A percentile compares a stretch with the other conserved stretches of the same genome.
Evolutionary conservation across 2,329 filamentous ascomycete genomes (phyloP).

Genomic region (Celoporthe dispersa): DNA sequence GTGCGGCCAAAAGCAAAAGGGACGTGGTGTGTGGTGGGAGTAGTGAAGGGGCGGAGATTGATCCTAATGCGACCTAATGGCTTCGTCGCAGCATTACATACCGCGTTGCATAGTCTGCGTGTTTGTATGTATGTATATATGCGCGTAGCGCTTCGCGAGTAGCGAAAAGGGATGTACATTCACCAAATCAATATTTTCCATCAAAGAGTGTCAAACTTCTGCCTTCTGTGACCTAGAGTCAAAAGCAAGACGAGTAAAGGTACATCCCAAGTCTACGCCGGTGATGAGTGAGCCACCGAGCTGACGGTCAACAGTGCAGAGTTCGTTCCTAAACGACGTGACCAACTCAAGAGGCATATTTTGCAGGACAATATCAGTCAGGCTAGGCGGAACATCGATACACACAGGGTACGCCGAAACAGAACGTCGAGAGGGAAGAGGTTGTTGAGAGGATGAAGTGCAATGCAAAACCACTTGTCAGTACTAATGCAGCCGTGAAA

Average conservation of each 20-base stretch:
- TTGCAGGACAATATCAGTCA: background rate
- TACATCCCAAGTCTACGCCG: background rate
- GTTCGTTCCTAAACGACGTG: background rate
- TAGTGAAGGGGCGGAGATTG: background rate
- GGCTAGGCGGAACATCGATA: background rate
- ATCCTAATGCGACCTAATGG: background rate
- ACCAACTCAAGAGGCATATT: background rate
- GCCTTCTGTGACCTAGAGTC: background rate
- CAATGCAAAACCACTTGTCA: slow-evolving; percentile 12
- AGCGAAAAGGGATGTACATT: background rate
- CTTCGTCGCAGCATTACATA: background rate
- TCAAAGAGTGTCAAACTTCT: background rate
- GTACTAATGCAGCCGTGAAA: slow-evolving; percentile 29
- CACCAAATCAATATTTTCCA: background rate
- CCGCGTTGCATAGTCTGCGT: background rate
- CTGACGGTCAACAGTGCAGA: background rate
- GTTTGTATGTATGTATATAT: background rate
- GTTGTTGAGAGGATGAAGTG: background rate
- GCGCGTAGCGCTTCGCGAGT: background rate
- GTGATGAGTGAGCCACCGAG: background rate
- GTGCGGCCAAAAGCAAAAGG: background rate
- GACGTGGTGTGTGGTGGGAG: background rate
- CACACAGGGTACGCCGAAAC: background rate
- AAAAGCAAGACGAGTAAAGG: background rate
- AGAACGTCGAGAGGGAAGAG: background rate